A percentile compares a stretch with the other conserved stretches of the same genome.
Evolutionary conservation across 2,329 filamentous ascomycete genomes (phyloP).

Genomic region (Endocalyx cinctus): DNA sequence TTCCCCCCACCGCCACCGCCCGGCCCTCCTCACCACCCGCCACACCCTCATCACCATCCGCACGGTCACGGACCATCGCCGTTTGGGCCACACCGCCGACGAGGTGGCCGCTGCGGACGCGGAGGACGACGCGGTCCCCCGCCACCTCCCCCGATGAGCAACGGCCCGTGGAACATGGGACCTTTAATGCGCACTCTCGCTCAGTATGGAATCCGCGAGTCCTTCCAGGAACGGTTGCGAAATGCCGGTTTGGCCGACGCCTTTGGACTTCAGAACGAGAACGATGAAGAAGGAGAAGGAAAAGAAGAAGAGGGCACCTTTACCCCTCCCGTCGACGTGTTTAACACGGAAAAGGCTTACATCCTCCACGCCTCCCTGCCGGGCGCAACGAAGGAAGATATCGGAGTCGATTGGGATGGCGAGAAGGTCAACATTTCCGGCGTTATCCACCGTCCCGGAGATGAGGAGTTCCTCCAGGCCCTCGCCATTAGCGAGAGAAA

Average conservation of each 20-base stretch:
- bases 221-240: too few species aligned
- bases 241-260: conserved; percentile 15
- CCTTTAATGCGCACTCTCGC: conserved; percentile 35
- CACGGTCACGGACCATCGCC: conserved; percentile 18
- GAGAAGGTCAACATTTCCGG: conserved; percentile 68
- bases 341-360: conserved; percentile 61
- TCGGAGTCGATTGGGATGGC: conserved; percentile 71
- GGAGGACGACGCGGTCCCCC: conserved; percentile 13
- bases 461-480: conserved; percentile 63
- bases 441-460: conserved; percentile 66
- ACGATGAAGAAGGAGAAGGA: too few species aligned
- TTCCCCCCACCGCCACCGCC: conserved; percentile 14
- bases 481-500: conserved; percentile 63
- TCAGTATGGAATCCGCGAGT: too few species aligned
- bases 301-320: conserved; percentile 43
- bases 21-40: conserved; percentile 3
- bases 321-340: conserved; percentile 67
- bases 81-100: conserved; percentile 11
- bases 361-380: conserved; percentile 73
- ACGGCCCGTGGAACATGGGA: conserved; percentile 33
- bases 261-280: conserved; percentile 12
- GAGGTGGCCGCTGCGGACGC: conserved; percentile 14
- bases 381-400: conserved; percentile 73
- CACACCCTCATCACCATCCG: conserved; percentile 6
- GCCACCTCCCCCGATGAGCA: conserved; percentile 17